These are phyloP conservation scores for Penicillium steckii DNA, from an alignment of 495 filamentous ascomycete species.

Conservation along the genomic window DNA sequence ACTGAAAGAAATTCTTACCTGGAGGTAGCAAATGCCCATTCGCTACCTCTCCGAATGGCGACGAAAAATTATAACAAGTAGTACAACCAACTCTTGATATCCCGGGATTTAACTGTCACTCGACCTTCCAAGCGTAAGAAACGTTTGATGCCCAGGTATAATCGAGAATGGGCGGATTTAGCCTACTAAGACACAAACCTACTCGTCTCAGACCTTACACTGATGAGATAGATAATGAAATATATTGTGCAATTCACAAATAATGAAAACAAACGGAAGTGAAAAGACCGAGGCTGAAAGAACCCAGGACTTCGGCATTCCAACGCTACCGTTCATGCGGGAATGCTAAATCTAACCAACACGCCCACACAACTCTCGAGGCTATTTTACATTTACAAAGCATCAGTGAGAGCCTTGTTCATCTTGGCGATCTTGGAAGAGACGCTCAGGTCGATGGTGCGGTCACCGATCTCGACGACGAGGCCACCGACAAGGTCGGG, in stretches of 20 bases:
- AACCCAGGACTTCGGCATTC: slow-evolving; percentile 14
- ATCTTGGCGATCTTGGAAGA: slow-evolving; percentile 93
- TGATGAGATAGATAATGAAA: neutral
- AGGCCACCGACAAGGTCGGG: slow-evolving; percentile 91
- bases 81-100: too few species aligned
- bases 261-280: slow-evolving; percentile 31
- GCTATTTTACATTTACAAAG: slow-evolving; percentile 71
- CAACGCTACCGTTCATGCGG: slow-evolving; percentile 33
- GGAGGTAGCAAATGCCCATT: too few species aligned
- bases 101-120: too few species aligned
- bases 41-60: slow-evolving; percentile 26
- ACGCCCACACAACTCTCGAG: slow-evolving; percentile 19
- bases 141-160: too few species aligned
- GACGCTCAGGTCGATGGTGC: slow-evolving; percentile 96
- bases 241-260: slow-evolving; percentile 29
- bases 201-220: too few species aligned
- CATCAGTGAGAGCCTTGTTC: slow-evolving; percentile 97
- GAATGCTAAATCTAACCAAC: slow-evolving; percentile 27
- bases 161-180: too few species aligned
- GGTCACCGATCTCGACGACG: slow-evolving; percentile 94
- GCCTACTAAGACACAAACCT: too few species aligned
- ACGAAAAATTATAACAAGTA: too few species aligned
- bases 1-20: too few species aligned
- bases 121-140: too few species aligned
- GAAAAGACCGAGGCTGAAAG: slow-evolving; percentile 11